A percentile compares a stretch with the other conserved stretches of the same genome.
Evolutionary conservation across 148 eudicot genomes (phyloP).

Genomic region (Rheum nobile): DNA sequence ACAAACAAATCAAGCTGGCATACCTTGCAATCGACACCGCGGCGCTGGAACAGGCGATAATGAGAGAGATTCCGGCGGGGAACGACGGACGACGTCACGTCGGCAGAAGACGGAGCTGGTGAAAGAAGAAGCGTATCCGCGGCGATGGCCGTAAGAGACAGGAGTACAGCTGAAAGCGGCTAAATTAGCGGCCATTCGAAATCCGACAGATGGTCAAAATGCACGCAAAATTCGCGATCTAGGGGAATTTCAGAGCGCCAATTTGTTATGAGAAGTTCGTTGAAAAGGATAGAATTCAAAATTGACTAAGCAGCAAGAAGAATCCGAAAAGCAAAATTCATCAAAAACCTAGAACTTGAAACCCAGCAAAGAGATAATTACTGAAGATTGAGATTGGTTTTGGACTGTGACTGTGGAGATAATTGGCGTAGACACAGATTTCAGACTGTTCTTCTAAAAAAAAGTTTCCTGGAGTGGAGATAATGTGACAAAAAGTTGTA

Average conservation of each 20-base stretch:
- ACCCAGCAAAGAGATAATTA: neutral
- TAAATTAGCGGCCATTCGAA: conserved; percentile 31
- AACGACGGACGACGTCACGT: conserved; percentile 13
- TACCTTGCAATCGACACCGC: conserved; percentile 42
- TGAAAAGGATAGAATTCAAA: neutral
- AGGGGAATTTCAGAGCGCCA: too few species aligned
- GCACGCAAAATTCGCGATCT: neutral
- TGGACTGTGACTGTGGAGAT: neutral
- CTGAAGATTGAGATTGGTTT: neutral
- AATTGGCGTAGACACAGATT: neutral
- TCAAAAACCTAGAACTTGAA: neutral
- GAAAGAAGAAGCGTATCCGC: conserved; percentile 15
- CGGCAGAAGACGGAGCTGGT: conserved; percentile 17
- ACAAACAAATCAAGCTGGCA: neutral
- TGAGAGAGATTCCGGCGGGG: conserved; percentile 16
- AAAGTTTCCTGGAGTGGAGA: neutral
- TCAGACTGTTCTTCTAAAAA: too few species aligned
- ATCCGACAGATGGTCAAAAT: neutral
- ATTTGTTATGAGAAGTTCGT: too few species aligned
- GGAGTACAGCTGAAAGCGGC: conserved; percentile 3
- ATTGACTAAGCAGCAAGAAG: neutral
- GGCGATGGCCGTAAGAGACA: neutral
- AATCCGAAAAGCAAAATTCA: neutral
- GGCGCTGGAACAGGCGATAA: conserved; percentile 12
- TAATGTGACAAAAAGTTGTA: neutral